Conservation (phyloP, 495 filamentous ascomycete genomes). For the Xylaria grammica region DNA sequence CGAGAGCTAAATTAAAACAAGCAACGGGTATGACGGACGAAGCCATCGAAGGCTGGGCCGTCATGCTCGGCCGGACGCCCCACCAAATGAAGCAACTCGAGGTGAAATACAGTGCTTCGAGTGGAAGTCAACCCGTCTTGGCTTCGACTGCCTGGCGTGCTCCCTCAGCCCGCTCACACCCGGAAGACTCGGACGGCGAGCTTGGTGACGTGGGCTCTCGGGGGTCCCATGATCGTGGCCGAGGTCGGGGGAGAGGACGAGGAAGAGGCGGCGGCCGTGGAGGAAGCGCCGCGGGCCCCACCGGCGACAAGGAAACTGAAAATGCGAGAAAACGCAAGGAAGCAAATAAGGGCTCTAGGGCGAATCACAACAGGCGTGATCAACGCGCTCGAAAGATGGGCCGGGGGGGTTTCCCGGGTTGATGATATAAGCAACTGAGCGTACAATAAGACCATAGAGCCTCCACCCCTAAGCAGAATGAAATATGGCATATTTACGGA, state of each 20-base stretch:
- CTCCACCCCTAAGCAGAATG: not conserved
- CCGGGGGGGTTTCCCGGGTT: slow-evolving; percentile 62
- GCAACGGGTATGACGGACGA: slow-evolving; percentile 93
- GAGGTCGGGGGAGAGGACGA: slow-evolving; percentile 58
- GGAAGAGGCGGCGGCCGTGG: slow-evolving; percentile 56
- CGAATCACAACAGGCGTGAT: slow-evolving; percentile 71
- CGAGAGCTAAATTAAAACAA: slow-evolving; percentile 66
- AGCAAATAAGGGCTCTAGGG: slow-evolving; percentile 65
- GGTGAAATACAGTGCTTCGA: slow-evolving; percentile 64
- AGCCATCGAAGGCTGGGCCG: slow-evolving; percentile 88
- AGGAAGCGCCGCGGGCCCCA: slow-evolving; percentile 62
- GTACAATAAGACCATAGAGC: not conserved
- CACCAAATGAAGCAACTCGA: slow-evolving; percentile 68
- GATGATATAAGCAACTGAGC: slow-evolving; percentile 14
- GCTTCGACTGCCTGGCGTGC: slow-evolving; percentile 66
- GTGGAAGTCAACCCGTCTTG: slow-evolving; percentile 65
- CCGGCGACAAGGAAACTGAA: slow-evolving; percentile 64
- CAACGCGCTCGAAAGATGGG: slow-evolving; percentile 81
- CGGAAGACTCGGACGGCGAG: slow-evolving; percentile 51
- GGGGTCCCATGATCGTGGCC: slow-evolving; percentile 45
- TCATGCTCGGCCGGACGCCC: slow-evolving; percentile 81
- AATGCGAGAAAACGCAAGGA: slow-evolving; percentile 67
- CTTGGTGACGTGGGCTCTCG: slow-evolving; percentile 31
- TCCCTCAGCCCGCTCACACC: slow-evolving; percentile 48
- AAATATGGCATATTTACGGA: not conserved